A percentile compares a stretch with the other conserved stretches of the same genome.
phyloP scores from a whole-genome alignment of 1,284 basidiomycete species.

The Sporisorium iseilematis-ciliati region DNA sequence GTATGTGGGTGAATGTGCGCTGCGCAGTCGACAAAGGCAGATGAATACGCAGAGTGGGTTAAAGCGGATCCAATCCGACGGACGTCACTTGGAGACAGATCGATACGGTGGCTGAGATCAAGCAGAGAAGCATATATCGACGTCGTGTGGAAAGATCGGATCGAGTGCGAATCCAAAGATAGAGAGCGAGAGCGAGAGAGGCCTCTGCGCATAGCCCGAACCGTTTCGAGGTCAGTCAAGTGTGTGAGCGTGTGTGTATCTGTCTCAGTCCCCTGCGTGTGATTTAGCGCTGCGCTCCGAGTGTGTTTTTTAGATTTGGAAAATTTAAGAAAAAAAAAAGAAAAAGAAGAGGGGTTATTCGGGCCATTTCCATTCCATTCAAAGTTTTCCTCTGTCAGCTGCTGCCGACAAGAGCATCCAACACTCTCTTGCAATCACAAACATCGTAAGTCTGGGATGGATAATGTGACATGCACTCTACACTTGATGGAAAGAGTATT shows the following conservation, averaged over 20 bases:
- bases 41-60: neutral
- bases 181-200: no score
- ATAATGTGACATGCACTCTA: no score
- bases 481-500: no score
- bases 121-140: conserved; percentile 6
- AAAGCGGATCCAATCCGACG: neutral
- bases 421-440: no score
- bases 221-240: conserved; percentile 1
- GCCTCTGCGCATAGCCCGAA: conserved; percentile 5
- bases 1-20: conserved; percentile 1
- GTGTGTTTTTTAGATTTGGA: no score
- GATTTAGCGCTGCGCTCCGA: neutral
- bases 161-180: neutral
- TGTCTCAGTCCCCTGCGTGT: neutral
- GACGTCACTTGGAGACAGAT: neutral
- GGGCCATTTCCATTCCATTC: no score
- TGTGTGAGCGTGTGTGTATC: neutral
- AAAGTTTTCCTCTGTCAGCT: no score
- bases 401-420: no score
- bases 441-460: no score
- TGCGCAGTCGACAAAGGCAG: neutral
- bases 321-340: no score
- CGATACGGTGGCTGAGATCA: neutral
- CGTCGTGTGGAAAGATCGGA: conserved; percentile 9
- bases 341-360: no score